phyloP scores from a whole-genome alignment of 768 basidiomycete genomes.

The Lyophyllum decastes region DNA sequence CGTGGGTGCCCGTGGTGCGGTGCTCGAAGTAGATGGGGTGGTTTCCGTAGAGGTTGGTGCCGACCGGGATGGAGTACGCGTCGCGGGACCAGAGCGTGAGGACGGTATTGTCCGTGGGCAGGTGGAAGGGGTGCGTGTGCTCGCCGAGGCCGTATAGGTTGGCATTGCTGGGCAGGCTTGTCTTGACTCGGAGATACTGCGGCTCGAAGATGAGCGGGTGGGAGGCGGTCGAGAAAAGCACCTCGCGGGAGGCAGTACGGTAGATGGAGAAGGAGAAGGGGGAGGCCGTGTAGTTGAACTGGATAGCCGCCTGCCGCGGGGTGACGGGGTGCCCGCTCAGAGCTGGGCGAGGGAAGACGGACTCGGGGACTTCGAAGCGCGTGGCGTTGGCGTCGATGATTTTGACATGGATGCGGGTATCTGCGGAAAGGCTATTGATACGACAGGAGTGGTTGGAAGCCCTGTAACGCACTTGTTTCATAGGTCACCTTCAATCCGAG shows the following conservation, averaged over 20 bases:
- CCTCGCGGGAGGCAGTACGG: constrained; percentile 48
- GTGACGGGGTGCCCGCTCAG: constrained; percentile 23
- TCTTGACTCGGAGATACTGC: constrained; percentile 76
- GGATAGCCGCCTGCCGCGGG: constrained; percentile 41
- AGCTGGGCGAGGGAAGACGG: constrained; percentile 57
- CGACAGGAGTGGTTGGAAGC: not conserved
- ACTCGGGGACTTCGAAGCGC: constrained; percentile 68
- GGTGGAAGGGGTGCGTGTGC: constrained; percentile 65
- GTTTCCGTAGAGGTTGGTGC: constrained; percentile 70
- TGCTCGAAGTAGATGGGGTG: constrained; percentile 79
- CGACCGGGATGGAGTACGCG: constrained; percentile 55
- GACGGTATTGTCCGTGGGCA: constrained; percentile 47
- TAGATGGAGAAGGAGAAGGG: constrained; percentile 65
- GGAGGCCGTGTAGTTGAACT: constrained; percentile 58
- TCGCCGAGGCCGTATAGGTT: constrained; percentile 84
- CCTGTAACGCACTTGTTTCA: constrained; percentile 48
- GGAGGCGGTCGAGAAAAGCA: constrained; percentile 61
- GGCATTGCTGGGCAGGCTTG: constrained; percentile 54
- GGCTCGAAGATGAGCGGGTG: constrained; percentile 74
- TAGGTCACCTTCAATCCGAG: constrained; percentile 56
- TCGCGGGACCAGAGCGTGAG: constrained; percentile 68
- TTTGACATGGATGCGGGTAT: constrained; percentile 62
- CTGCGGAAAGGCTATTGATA: constrained; percentile 26
- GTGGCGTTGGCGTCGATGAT: constrained; percentile 49
- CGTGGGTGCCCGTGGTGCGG: constrained; percentile 64